phyloP scores from a whole-genome alignment of 371 early-diverging fungal species.

The Mortierella sp. region DNA sequence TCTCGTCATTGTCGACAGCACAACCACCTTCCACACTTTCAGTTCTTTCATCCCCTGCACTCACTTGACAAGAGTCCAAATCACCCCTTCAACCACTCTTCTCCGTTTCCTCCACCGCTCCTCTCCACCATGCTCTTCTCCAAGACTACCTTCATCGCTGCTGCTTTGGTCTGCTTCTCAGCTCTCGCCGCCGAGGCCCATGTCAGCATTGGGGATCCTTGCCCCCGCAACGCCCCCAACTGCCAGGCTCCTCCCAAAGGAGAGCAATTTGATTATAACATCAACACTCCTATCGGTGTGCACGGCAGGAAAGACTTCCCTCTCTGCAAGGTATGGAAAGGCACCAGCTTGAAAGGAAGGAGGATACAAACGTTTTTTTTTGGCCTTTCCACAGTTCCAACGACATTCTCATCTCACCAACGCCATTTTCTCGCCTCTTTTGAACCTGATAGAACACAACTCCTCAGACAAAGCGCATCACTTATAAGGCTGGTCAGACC shows the following conservation, averaged over 20 bases:
- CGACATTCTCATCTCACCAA: too few species aligned
- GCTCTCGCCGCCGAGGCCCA: constrained; percentile 39
- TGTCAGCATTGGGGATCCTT: constrained; percentile 21
- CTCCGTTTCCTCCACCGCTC: too few species aligned
- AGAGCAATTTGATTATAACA: constrained; percentile 31
- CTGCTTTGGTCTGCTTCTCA: constrained; percentile 24
- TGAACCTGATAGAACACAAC: background rate
- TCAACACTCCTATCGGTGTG: constrained; percentile 45
- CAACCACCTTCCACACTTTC: too few species aligned
- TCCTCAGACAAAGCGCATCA: background rate
- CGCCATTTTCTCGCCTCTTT: constrained; percentile 19
- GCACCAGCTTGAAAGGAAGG: too few species aligned
- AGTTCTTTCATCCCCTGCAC: too few species aligned
- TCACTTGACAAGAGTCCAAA: too few species aligned
- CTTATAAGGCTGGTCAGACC: constrained; percentile 42
- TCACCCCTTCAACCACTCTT: too few species aligned
- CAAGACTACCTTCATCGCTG: constrained; percentile 27
- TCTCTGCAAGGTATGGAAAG: constrained; percentile 33
- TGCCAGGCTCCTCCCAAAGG: constrained; percentile 34
- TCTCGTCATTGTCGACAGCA: too few species aligned
- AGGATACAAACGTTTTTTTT: too few species aligned
- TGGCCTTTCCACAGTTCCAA: too few species aligned
- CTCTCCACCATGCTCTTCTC: constrained; percentile 30
- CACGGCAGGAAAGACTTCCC: constrained; percentile 9
- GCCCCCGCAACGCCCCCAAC: constrained; percentile 33